Conservation (phyloP, 2,329 filamentous ascomycete genomes). For the Aureobasidium melanogenum region DNA sequence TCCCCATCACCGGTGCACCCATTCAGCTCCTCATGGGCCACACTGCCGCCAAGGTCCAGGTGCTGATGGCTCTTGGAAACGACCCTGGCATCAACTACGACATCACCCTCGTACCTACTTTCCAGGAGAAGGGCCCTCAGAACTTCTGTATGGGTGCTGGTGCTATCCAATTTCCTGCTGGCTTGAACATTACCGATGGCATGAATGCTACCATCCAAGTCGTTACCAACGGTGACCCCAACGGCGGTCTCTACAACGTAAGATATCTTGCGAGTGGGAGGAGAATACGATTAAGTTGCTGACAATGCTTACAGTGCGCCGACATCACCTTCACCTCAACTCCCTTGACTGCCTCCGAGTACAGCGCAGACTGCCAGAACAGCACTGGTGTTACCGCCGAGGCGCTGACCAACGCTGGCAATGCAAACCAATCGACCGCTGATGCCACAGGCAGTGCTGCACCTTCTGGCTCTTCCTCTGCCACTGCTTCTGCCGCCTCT, state of each 20-base stretch:
- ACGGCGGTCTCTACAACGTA: slow-evolving; percentile 57
- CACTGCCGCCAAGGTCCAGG: slow-evolving; percentile 41
- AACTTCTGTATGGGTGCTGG: slow-evolving; percentile 53
- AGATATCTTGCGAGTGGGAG: slow-evolving; percentile 12
- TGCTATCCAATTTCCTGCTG: slow-evolving; percentile 45
- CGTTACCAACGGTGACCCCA: slow-evolving; percentile 51
- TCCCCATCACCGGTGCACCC: slow-evolving; percentile 41
- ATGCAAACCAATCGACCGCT: slow-evolving; percentile 12
- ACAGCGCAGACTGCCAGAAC: slow-evolving; percentile 47
- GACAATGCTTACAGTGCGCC: slow-evolving; percentile 48
- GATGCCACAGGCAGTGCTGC: slow-evolving; percentile 14
- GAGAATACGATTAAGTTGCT: neutral
- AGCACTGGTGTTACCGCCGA: slow-evolving; percentile 45
- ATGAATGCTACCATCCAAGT: slow-evolving; percentile 60
- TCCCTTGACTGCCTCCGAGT: slow-evolving; percentile 37
- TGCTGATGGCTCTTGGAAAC: slow-evolving; percentile 45
- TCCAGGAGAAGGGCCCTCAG: slow-evolving; percentile 53
- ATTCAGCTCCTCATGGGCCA: slow-evolving; percentile 46
- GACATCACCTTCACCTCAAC: slow-evolving; percentile 58
- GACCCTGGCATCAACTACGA: slow-evolving; percentile 56
- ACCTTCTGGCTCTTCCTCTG: slow-evolving; percentile 4
- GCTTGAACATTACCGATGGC: slow-evolving; percentile 48
- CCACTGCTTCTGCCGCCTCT: slow-evolving; percentile 11
- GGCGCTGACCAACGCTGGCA: slow-evolving; percentile 28
- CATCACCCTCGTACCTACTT: slow-evolving; percentile 54